These are phyloP conservation scores for Psidium guajava DNA, from an alignment of 345 rosid genomes.

Conservation along the genomic window DNA sequence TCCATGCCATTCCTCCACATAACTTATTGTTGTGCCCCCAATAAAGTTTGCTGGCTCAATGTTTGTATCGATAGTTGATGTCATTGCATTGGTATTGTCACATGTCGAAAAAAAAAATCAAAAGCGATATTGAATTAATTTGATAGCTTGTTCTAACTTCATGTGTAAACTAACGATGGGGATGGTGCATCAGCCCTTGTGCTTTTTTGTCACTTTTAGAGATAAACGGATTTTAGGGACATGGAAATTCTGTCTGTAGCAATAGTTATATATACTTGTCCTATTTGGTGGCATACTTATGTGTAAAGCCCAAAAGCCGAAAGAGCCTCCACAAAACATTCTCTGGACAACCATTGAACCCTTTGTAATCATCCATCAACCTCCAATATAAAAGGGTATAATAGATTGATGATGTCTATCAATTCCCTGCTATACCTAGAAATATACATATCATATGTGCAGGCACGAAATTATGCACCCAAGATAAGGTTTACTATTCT, in stretches of 20 bases:
- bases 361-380: not conserved
- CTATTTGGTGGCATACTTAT: not conserved
- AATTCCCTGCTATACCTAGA: not conserved
- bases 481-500: not conserved
- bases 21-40: too few species aligned
- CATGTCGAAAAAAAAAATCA: not conserved
- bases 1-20: too few species aligned
- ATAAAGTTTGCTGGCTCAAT: too few species aligned
- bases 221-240: not conserved
- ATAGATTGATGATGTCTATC: not conserved
- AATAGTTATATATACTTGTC: not conserved
- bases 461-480: not conserved
- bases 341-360: not conserved
- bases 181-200: too few species aligned
- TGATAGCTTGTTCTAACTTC: too few species aligned
- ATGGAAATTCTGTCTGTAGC: not conserved
- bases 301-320: not conserved
- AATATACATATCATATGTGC: not conserved
- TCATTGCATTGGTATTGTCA: too few species aligned
- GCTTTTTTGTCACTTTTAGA: too few species aligned
- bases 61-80: too few species aligned
- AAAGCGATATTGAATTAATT: too few species aligned
- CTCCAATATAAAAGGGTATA: not conserved
- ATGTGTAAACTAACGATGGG: too few species aligned
- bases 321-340: not conserved